A percentile compares a stretch with the other conserved stretches of the same genome.
phyloP scores from a whole-genome alignment of 177 flowering plant species.

The Vitis hybrid region DNA sequence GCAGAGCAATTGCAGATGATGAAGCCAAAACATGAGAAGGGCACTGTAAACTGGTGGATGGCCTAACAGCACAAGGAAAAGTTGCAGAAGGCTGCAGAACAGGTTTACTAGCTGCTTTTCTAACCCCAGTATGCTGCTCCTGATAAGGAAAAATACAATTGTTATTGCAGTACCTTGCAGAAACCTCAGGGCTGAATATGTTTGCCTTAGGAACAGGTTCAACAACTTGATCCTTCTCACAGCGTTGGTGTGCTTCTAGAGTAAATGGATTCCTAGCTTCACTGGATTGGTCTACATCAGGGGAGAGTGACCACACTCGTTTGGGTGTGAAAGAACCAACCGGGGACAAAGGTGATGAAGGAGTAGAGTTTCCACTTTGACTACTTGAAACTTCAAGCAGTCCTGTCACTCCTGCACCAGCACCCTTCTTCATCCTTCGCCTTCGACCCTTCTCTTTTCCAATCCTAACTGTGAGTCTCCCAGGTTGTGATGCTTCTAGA shows the following conservation, averaged over 20 bases:
- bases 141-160: slow-evolving; percentile 17
- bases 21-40: slow-evolving; percentile 35
- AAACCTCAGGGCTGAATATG: slow-evolving; percentile 14
- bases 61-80: slow-evolving; percentile 44
- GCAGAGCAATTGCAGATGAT: slow-evolving; percentile 49
- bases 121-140: slow-evolving; percentile 25
- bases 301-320: slow-evolving; percentile 25
- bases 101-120: slow-evolving; percentile 30
- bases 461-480: slow-evolving; percentile 47
- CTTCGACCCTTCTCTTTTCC: slow-evolving; percentile 57
- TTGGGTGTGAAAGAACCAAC: slow-evolving; percentile 34
- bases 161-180: slow-evolving; percentile 15
- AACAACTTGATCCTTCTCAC: slow-evolving; percentile 19
- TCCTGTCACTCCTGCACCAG: slow-evolving; percentile 34
- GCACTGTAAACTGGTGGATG: slow-evolving; percentile 16
- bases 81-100: slow-evolving; percentile 63
- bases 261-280: slow-evolving; percentile 32
- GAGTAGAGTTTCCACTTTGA: slow-evolving; percentile 96
- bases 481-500: slow-evolving; percentile 33
- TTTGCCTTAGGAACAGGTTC: slow-evolving; percentile 18
- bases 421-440: slow-evolving; percentile 52
- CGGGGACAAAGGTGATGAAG: slow-evolving; percentile 86
- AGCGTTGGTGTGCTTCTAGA: slow-evolving; percentile 12
- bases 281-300: slow-evolving; percentile 33
- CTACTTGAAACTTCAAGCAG: slow-evolving; percentile 74